Conservation (phyloP, 768 basidiomycete genomes). For the Artomyces pyxidatus region DNA sequence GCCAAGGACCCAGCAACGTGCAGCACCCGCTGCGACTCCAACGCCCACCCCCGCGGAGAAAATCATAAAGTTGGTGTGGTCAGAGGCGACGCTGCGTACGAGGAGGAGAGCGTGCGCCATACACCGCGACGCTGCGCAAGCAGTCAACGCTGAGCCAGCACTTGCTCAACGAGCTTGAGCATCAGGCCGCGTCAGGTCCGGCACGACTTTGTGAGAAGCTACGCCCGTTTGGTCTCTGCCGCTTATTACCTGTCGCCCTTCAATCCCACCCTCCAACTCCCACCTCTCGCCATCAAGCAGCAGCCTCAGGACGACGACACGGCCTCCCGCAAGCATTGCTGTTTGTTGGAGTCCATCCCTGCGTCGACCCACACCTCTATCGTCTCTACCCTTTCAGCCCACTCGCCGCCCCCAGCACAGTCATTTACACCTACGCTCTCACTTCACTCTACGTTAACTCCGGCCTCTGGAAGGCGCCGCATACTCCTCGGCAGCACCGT, state of each 20-base stretch:
- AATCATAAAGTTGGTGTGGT: not conserved
- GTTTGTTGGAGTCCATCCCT: conserved; percentile 81
- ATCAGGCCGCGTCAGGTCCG: too few relatives aligned
- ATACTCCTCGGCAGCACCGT: conserved; percentile 85
- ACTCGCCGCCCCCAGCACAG: conserved; percentile 45
- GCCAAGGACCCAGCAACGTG: too few relatives aligned
- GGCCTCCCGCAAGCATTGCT: conserved; percentile 64
- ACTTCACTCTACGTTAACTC: conserved; percentile 83
- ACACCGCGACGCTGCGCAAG: not conserved
- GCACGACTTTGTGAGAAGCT: not conserved
- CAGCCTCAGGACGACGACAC: conserved; percentile 49
- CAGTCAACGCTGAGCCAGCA: not conserved
- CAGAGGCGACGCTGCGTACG: not conserved
- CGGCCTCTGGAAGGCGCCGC: conserved; percentile 81
- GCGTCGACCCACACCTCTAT: conserved; percentile 69
- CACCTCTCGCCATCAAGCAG: not conserved
- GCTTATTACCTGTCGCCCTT: not conserved
- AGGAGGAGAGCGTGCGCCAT: not conserved
- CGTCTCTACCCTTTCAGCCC: conserved; percentile 64
- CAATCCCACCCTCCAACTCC: not conserved
- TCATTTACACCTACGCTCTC: conserved; percentile 65
- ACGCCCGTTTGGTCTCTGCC: not conserved
- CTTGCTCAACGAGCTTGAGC: not conserved
- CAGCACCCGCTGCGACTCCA: not conserved
- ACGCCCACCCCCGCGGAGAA: not conserved